phyloP scores from a whole-genome alignment of 2,329 filamentous ascomycete genomes.

The Chalaropsis ovoidea region DNA sequence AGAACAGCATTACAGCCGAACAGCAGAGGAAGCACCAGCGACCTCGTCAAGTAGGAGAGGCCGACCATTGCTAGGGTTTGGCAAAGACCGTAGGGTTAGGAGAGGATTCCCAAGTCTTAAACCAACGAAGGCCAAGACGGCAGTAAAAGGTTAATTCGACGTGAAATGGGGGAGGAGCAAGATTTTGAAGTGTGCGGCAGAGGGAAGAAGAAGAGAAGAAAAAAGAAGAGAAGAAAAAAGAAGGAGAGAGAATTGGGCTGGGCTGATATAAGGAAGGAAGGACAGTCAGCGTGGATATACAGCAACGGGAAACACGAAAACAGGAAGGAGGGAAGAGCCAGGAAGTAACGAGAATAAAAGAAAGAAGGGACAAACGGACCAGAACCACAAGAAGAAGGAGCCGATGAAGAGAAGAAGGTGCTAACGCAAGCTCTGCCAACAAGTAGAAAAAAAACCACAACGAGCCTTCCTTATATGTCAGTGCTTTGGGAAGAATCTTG shows the following conservation, averaged over 20 bases:
- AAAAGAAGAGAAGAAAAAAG: not conserved
- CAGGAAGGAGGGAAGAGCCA: not conserved
- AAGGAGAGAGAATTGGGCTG: not conserved
- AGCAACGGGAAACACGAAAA: not conserved
- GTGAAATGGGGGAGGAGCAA: not conserved
- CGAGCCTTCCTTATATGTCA: conserved; percentile 21
- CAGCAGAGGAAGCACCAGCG: conserved; percentile 25
- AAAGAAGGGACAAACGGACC: conserved; percentile 1
- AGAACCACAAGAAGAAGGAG: not conserved
- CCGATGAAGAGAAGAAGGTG: not conserved
- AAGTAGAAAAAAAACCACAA: not conserved
- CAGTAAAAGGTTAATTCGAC: not conserved
- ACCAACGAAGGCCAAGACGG: not conserved
- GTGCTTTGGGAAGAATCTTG: not conserved
- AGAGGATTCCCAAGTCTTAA: not conserved
- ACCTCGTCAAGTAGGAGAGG: not conserved
- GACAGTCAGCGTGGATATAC: not conserved
- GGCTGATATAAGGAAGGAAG: not conserved
- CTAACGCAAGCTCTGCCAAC: conserved; percentile 4
- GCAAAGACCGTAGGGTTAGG: conserved; percentile 8
- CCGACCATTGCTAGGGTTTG: conserved; percentile 17
- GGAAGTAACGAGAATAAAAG: not conserved
- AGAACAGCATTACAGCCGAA: conserved; percentile 28
- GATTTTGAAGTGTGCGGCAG: not conserved
- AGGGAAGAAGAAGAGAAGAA: not conserved